Base-by-base conservation (phyloP, 1,284 basidiomycete species). In the Naganishia sp. region DNA sequence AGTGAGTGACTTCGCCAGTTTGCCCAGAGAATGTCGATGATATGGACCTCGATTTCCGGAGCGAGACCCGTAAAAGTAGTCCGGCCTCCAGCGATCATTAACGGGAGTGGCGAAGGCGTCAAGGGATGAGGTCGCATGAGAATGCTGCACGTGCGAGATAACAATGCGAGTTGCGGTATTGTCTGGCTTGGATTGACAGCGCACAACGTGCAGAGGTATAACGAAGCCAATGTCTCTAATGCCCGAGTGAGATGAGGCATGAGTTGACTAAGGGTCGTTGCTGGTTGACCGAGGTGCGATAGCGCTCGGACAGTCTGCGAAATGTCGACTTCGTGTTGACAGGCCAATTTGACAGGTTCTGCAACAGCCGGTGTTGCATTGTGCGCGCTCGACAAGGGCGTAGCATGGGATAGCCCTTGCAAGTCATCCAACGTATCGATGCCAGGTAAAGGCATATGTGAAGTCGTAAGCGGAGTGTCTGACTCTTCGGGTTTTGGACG, bases 11-110 rank as follows among this genome's bases (percentile, higher is more conserved):
- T 77, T 42, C 79, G 67, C 79, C 79, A 80, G 7, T 72, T 74
- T 56, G 79, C 79, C 79, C 79, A 80, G 5, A 79, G 72, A 10
- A 80, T 75, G 7, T 76, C 77, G 44, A 80, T 75, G 50, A 80
- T 80, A 68, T 80, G 79, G 46, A 74, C 72, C 63, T 80, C 79
- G 49, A 80, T 79, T 42, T 78, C 78, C 56, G 78, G 77, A 10
- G 73, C 74, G 43, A 80, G 68, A 16, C 78, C 79, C 9, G 79
- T 80, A 7, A 76, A 75, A 1, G 74, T 71, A 7, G 78, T 65
- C 31, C 75, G 66, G 1, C 78, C 79, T 28, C 78, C 77, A 63
- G 79, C 78, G 18, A 80, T 72, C 10, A 72, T 73, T 33, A 80
- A 74, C 54, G 77, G 77, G 1, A 68, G 76, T 74, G 13, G 76